Evolutionary conservation across 768 basidiomycete genomes (phyloP).

Genomic region (Pleurotus sapidus): DNA sequence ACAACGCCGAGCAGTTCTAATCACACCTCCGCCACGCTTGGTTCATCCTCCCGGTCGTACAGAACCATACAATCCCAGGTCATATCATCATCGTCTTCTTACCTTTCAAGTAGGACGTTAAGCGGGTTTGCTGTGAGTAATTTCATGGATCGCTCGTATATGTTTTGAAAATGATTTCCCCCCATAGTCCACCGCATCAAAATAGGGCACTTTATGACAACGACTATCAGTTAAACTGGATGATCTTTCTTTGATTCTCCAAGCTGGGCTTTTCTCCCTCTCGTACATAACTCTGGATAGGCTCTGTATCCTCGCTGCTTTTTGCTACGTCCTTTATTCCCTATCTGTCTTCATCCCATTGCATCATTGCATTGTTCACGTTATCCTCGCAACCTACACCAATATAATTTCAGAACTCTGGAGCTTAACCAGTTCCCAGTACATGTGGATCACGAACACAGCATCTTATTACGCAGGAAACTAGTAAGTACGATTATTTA

Average conservation of each 20-base stretch:
- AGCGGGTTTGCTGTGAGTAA: constrained; percentile 62
- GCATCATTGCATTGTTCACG: constrained; percentile 31
- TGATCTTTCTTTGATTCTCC: constrained; percentile 15
- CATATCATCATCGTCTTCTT: constrained; percentile 70
- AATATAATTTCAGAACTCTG: neutral
- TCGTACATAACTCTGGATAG: constrained; percentile 2
- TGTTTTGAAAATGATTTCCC: neutral
- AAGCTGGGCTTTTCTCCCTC: constrained; percentile 41
- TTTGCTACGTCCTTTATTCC: constrained; percentile 9
- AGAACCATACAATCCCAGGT: constrained; percentile 67
- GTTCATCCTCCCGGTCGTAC: constrained; percentile 63
- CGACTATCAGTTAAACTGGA: constrained; percentile 8
- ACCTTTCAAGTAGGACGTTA: constrained; percentile 74
- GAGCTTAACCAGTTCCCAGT: neutral
- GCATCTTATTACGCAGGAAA: neutral
- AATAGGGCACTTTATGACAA: constrained; percentile 24
- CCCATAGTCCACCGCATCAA: constrained; percentile 35
- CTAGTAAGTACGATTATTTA: constrained; percentile 5
- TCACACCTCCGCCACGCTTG: constrained; percentile 49
- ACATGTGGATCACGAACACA: neutral
- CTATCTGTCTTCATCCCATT: constrained; percentile 31
- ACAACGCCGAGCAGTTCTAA: constrained; percentile 57
- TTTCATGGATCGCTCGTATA: no score
- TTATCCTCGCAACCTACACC: constrained; percentile 27
- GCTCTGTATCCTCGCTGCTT: constrained; percentile 4